Base-by-base conservation (phyloP, 73 alveolate genomes). In the Paraurostyla sp. region DNA sequence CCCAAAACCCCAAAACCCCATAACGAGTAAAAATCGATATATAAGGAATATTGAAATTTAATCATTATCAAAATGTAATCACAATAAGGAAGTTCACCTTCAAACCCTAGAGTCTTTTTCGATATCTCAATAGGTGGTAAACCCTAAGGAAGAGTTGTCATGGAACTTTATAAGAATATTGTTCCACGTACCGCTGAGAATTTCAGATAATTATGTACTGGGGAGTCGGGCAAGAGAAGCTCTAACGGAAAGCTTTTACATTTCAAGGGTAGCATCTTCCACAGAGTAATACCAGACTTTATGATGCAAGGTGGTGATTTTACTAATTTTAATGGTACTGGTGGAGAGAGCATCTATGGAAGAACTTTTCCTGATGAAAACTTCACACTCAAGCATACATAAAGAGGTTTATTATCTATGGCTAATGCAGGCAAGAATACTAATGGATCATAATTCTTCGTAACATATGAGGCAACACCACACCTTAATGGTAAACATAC, bases 401-500 rank as follows among this genome's bases (percentile, higher is more conserved):
- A 89, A 80, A 85, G 95, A 27, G 97, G 97, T 40, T 78, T 97
- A 50, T 93, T 96, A 50, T 92, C 98, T 29, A 85, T 92, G 98
- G 99, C 97, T 36, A 98, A 98, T 93, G 91, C 96, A 7, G 99
- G 99, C n/a, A 94, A 97, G 56, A 94, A 98, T 83, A 94, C 98
- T 51, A 98, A 98, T 75, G 97, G 96, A 41, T 95, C 98, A 27
- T 92, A 98, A 93, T 98, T 98, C 96, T 96, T 97, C 76, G 95
- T 98, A 45, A 97, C 99, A 33, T 95, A 94, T 76, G 88, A 88
- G 48, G 83, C 89, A 80, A 91, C 97, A 75, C 97, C 96, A 78
- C 95, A 98, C 98, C 92, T 96, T 46, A 98, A 98, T 95, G 98
- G 98, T 48, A 98, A 97, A 87, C 99, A 98, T 94, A 99, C 96